These are phyloP conservation scores for Brassica incana DNA, from an alignment of 345 rosid genomes.

Conservation along the genomic window DNA sequence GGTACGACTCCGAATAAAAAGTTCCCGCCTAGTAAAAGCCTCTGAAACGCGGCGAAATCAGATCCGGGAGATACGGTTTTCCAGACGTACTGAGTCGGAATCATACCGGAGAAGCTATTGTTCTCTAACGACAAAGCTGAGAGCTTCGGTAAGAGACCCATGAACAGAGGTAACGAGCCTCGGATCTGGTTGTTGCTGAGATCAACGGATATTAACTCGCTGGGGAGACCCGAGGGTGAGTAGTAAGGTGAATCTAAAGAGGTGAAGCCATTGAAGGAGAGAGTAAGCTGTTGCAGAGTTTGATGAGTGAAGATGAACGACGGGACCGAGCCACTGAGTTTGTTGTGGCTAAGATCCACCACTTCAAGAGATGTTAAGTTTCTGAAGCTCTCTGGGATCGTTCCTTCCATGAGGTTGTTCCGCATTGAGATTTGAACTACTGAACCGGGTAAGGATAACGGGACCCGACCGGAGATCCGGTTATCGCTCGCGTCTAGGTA, in stretches of 20 bases:
- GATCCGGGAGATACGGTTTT: slow-evolving; percentile 46
- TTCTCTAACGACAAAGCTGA: slow-evolving; percentile 57
- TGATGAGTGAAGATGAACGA: slow-evolving; percentile 56
- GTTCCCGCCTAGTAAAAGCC: slow-evolving; percentile 85
- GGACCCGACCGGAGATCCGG: slow-evolving; percentile 60
- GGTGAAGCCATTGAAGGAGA: slow-evolving; percentile 63
- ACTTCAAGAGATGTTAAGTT: slow-evolving; percentile 52
- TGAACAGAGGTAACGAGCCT: slow-evolving; percentile 48
- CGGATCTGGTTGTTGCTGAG: slow-evolving; percentile 53
- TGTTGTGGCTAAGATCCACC: slow-evolving; percentile 67
- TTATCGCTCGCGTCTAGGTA: slow-evolving; percentile 75
- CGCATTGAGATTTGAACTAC: slow-evolving; percentile 70
- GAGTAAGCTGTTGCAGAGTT: slow-evolving; percentile 77
- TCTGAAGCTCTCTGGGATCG: slow-evolving; percentile 50
- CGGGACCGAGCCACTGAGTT: slow-evolving; percentile 56
- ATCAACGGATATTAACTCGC: slow-evolving; percentile 58
- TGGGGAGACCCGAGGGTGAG: slow-evolving; percentile 28
- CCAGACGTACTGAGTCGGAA: slow-evolving; percentile 59
- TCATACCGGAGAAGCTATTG: slow-evolving; percentile 56
- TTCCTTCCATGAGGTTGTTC: slow-evolving; percentile 61
- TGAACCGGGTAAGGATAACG: slow-evolving; percentile 51
- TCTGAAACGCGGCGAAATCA: slow-evolving; percentile 53
- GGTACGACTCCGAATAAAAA: slow-evolving; percentile 80
- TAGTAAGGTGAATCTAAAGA: slow-evolving; percentile 55
- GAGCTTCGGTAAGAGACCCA: slow-evolving; percentile 51